These are phyloP conservation scores for Oryza meridionalis DNA, from an alignment of 176 grass and related monocot genomes.

Conservation along the genomic window DNA sequence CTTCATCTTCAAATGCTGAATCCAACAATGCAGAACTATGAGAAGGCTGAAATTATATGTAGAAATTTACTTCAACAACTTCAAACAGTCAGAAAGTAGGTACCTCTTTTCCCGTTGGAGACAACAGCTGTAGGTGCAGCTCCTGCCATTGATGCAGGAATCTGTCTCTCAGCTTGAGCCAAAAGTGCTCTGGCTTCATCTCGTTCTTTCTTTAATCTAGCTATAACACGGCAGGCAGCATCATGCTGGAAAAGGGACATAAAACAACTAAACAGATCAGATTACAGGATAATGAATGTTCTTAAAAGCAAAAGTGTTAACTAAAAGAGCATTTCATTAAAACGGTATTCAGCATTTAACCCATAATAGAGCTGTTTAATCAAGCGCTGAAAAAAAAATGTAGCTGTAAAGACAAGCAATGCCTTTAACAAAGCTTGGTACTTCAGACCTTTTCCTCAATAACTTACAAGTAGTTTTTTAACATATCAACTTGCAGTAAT, in stretches of 20 bases:
- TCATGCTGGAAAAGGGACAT: conserved; percentile 74
- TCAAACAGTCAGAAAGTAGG: conserved; percentile 49
- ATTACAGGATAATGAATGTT: neutral
- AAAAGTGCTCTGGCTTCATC: conserved; percentile 93
- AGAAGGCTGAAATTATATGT: conserved; percentile 32
- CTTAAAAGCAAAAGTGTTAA: neutral
- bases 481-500: neutral
- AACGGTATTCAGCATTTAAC: neutral
- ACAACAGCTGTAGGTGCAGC: conserved; percentile 50
- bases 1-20: conserved; percentile 81
- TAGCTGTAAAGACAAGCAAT: neutral
- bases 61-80: conserved; percentile 14
- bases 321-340: neutral
- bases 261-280: conserved; percentile 22
- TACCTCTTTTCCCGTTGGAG: conserved; percentile 94
- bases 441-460: neutral
- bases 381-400: conserved; percentile 14
- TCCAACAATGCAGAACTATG: conserved; percentile 22
- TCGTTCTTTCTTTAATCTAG: conserved; percentile 99
- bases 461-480: neutral
- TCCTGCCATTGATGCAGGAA: conserved; percentile 56
- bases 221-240: conserved; percentile 98
- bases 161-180: conserved; percentile 85
- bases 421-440: conserved; percentile 5
- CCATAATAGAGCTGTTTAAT: neutral